phyloP scores from a whole-genome alignment of 129 eudicot genomes.

The Calendula officinalis region DNA sequence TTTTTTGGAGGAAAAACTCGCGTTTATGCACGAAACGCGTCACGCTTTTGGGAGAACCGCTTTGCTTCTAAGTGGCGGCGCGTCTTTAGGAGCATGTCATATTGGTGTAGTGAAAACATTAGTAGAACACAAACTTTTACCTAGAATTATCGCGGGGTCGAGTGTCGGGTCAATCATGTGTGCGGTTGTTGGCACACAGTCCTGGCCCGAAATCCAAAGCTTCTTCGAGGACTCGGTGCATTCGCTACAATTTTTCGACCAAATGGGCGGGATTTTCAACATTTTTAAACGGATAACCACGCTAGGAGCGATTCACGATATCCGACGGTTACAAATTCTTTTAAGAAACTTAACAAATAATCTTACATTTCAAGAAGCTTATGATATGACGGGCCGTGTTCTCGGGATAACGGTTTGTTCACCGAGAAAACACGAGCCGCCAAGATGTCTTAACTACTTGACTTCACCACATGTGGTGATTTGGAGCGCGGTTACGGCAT shows the following conservation, averaged over 20 bases:
- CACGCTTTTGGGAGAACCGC: slow-evolving; percentile 98
- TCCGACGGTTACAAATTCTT: slow-evolving; percentile 71
- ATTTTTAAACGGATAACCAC: slow-evolving; percentile 76
- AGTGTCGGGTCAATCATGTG: slow-evolving; percentile 94
- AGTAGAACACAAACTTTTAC: slow-evolving; percentile 85
- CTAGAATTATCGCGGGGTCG: slow-evolving; percentile 88
- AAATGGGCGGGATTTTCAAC: slow-evolving; percentile 74
- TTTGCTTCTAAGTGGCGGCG: slow-evolving; percentile 89
- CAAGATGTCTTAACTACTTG: slow-evolving; percentile 87
- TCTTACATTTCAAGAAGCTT: slow-evolving; percentile 93
- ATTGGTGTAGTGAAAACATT: slow-evolving; percentile 91
- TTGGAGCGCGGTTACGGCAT: slow-evolving; percentile 98
- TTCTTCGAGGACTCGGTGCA: slow-evolving; percentile 81
- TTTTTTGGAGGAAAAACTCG: slow-evolving; percentile 79
- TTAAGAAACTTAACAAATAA: slow-evolving; percentile 74
- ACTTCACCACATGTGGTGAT: slow-evolving; percentile 96
- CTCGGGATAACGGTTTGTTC: slow-evolving; percentile 93
- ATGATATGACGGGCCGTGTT: slow-evolving; percentile 91
- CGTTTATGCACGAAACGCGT: slow-evolving; percentile 93
- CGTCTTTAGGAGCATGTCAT: slow-evolving; percentile 87
- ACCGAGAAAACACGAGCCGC: slow-evolving; percentile 95
- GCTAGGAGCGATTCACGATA: slow-evolving; percentile 81
- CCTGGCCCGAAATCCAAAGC: slow-evolving; percentile 95
- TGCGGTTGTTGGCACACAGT: slow-evolving; percentile 65
- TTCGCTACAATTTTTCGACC: slow-evolving; percentile 78